A percentile compares a stretch with the other conserved stretches of the same genome.
phyloP scores from a whole-genome alignment of 345 rosid genomes.

The Schrenkiella parvula region DNA sequence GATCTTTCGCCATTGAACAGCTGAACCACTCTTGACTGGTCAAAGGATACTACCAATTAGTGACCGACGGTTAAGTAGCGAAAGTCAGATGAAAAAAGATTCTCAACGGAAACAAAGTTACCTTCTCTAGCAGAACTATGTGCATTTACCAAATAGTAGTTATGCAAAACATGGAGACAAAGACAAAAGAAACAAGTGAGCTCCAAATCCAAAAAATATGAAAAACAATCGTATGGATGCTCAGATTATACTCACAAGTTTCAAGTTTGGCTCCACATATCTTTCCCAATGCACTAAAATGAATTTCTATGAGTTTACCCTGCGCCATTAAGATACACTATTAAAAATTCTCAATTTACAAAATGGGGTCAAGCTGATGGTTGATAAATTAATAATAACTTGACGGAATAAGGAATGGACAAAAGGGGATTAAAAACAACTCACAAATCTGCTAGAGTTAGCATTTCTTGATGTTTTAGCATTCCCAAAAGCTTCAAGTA shows the following conservation, averaged over 20 bases:
- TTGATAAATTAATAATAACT: background rate
- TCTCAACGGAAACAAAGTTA: constrained; percentile 31
- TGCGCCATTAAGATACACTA: constrained; percentile 35
- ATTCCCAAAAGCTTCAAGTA: constrained; percentile 98
- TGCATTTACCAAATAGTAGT: constrained; percentile 20
- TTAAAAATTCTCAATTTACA: background rate
- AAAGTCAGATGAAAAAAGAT: constrained; percentile 19
- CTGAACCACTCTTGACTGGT: constrained; percentile 96
- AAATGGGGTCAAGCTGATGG: constrained; percentile 4
- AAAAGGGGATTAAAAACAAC: constrained; percentile 22
- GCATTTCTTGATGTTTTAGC: constrained; percentile 87
- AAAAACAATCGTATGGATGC: background rate
- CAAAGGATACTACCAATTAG: constrained; percentile 37
- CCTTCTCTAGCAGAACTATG: constrained; percentile 93
- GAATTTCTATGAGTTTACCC: constrained; percentile 91
- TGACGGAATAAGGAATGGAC: background rate
- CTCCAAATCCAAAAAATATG: background rate
- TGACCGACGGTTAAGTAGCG: constrained; percentile 20
- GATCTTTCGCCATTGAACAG: constrained; percentile 85
- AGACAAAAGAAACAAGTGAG: constrained; percentile 24
- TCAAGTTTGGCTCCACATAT: constrained; percentile 81
- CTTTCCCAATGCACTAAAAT: constrained; percentile 73
- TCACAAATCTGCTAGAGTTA: constrained; percentile 94
- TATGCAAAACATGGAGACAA: constrained; percentile 13
- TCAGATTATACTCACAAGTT: constrained; percentile 59